Base-by-base conservation (phyloP, 2,329 filamentous ascomycete genomes). In the Clarireedia homoeocarpa region DNA sequence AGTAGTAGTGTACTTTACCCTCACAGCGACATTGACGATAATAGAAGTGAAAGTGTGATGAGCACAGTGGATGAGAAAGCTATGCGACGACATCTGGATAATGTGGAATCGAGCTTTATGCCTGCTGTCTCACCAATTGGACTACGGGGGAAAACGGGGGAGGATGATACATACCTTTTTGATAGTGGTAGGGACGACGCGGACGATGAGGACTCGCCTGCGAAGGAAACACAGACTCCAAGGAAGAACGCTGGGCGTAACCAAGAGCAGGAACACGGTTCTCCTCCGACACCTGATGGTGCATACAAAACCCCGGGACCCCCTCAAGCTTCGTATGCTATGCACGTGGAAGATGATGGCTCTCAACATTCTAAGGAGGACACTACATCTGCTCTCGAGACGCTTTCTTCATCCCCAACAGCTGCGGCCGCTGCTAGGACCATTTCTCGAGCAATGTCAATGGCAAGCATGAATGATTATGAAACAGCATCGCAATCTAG, bases 31-130 rank as follows among this genome's bases (percentile, higher is more conserved):
- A 58, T 65, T 59, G 63, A 46, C 30, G 57, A 61, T 7, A 51
- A 51, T 36, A 55, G 54, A 34, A 65, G 61, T 51, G 65, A 67
- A 51, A 60, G 54, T 24, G 51, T 62, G 46, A 42, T 61, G 39
- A 62, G 67, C 51, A 56, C 56, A 5, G 42, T 70, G 51, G 67
- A 70, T 52, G 69, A 70, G 53, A 63, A 51, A 34, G 67, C 64
- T 24, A 67, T 71, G 66, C 62, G 66, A 38, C 65, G 62, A 36
- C 81, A 85, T 65, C 69, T 86, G 20, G 75, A 79, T 62, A 83
- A 86, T 64, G 76, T 85, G 59, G 83, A 86, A 65, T 85, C 83
- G 36, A 86, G 83, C 70, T 86, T 86, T 64, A 67, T 83, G 54
- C 78, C 80, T 2, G 75, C 77, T 5, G 67, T 80, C 5, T 85